These are phyloP conservation scores for Carex kokanica DNA, from an alignment of 176 grass and related monocot species.

Conservation along the genomic window DNA sequence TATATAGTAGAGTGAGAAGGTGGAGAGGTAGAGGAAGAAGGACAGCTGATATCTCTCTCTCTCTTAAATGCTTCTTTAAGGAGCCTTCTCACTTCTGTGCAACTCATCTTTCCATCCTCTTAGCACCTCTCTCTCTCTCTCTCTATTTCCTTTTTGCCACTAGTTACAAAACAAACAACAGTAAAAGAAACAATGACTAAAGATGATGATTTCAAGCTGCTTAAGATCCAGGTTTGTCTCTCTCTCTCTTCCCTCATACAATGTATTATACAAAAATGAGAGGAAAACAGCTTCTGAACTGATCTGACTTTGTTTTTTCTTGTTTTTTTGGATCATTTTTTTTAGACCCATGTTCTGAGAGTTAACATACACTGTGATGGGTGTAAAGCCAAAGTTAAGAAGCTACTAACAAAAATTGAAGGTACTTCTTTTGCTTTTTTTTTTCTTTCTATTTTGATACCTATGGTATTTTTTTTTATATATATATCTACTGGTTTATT, in stretches of 20 bases:
- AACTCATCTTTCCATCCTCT: slow-evolving; percentile 27
- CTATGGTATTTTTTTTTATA: slow-evolving; percentile 20
- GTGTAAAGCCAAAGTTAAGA: slow-evolving; percentile 95
- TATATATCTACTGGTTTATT: slow-evolving; percentile 7
- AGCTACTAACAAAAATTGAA: slow-evolving; percentile 92
- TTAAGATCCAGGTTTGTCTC: slow-evolving; percentile 85
- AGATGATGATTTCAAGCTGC: slow-evolving; percentile 90
- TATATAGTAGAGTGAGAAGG: neutral
- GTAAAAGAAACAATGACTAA: slow-evolving; percentile 60
- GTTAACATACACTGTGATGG: slow-evolving; percentile 99
- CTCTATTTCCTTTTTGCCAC: neutral
- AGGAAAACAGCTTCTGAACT: slow-evolving; percentile 23
- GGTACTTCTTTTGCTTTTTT: slow-evolving; percentile 35
- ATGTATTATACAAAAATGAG: neutral
- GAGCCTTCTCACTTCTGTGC: slow-evolving; percentile 43
- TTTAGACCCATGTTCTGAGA: slow-evolving; percentile 82
- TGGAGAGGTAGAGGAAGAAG: slow-evolving; percentile 13
- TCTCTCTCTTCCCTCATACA: neutral
- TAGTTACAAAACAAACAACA: slow-evolving; percentile 29
- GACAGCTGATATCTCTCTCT: slow-evolving; percentile 39
- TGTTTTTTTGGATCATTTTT: slow-evolving; percentile 14
- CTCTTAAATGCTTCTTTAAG: slow-evolving; percentile 31
- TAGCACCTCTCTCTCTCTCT: slow-evolving; percentile 23
- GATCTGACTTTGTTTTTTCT: slow-evolving; percentile 19
- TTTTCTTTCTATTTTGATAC: neutral